Evolutionary conservation across 768 basidiomycete genomes (phyloP).

Genomic region (Lentinula aciculospora): DNA sequence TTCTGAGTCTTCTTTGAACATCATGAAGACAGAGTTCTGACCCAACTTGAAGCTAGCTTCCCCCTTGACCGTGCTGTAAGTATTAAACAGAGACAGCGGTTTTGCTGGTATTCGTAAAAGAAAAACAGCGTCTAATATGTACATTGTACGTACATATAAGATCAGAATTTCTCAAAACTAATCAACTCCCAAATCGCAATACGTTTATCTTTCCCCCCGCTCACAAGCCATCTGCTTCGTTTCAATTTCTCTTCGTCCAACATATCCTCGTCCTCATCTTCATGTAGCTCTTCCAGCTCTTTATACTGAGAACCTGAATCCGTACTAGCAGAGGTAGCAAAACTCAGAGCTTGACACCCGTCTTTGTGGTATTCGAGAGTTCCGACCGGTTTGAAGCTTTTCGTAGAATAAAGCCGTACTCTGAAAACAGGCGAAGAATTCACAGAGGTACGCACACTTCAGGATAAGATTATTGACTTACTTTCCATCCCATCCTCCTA

Average conservation of each 20-base stretch:
- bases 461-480: constrained; percentile 33
- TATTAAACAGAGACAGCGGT: too few species aligned
- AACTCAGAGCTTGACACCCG: constrained; percentile 69
- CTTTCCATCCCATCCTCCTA: constrained; percentile 95
- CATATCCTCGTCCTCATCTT: constrained; percentile 52
- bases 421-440: constrained; percentile 32
- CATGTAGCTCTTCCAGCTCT: too few species aligned
- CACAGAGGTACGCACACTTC: neutral
- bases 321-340: constrained; percentile 36
- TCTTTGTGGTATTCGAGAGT: constrained; percentile 79
- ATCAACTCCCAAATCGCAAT: constrained; percentile 71
- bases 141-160: too few species aligned
- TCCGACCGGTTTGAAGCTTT: constrained; percentile 77
- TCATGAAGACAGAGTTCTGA: too few species aligned
- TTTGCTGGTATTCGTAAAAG: too few species aligned
- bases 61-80: too few species aligned
- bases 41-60: too few species aligned
- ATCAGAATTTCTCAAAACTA: constrained; percentile 32
- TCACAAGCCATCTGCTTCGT: constrained; percentile 57
- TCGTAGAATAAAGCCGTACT: constrained; percentile 78
- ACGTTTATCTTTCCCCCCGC: constrained; percentile 62
- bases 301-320: constrained; percentile 20
- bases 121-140: too few species aligned
- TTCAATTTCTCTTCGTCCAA: constrained; percentile 34
- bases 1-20: too few species aligned